Percentiles rank a stretch among this genome's conserved stretches.
These are phyloP conservation scores for Fraxinus paxiana DNA, from an alignment of 305 asterid species.

Conservation along the genomic window DNA sequence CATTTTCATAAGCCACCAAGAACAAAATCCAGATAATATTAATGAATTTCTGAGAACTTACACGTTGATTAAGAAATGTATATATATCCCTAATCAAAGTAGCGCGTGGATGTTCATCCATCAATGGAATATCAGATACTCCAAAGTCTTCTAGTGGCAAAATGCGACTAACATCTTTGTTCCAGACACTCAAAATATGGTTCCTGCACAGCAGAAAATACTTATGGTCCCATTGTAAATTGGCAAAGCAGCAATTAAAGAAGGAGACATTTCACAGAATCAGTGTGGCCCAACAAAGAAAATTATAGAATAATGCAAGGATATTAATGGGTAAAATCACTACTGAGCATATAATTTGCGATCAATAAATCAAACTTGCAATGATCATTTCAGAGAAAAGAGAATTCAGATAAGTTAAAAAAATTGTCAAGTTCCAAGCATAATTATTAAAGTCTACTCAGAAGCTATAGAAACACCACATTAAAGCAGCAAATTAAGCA, in stretches of 20 bases:
- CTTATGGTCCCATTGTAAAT: conserved; percentile 25
- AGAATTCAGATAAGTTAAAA: conserved; percentile 4
- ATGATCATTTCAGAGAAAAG: conserved; percentile 3
- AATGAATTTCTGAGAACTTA: conserved; percentile 47
- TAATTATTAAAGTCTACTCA: not conserved
- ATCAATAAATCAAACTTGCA: not conserved
- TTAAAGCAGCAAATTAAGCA: conserved; percentile 14
- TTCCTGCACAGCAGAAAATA: conserved; percentile 58
- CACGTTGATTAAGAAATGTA: conserved; percentile 81
- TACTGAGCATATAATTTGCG: conserved; percentile 7
- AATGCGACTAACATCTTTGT: conserved; percentile 84
- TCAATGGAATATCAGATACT: conserved; percentile 49
- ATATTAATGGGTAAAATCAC: not conserved
- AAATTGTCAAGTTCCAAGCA: not conserved
- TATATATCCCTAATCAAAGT: conserved; percentile 69
- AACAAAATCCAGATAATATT: not conserved
- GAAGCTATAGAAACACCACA: not conserved
- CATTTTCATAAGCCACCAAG: conserved; percentile 17
- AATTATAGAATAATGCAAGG: not conserved
- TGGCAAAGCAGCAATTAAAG: conserved; percentile 15
- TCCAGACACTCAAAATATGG: conserved; percentile 77
- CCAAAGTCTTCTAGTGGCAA: conserved; percentile 74
- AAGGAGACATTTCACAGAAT: conserved; percentile 12
- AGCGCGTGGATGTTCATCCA: conserved; percentile 50
- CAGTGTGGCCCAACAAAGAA: conserved; percentile 13